Base-by-base conservation (phyloP, 148 eudicot genomes). In the Chenopodium suecicum region DNA sequence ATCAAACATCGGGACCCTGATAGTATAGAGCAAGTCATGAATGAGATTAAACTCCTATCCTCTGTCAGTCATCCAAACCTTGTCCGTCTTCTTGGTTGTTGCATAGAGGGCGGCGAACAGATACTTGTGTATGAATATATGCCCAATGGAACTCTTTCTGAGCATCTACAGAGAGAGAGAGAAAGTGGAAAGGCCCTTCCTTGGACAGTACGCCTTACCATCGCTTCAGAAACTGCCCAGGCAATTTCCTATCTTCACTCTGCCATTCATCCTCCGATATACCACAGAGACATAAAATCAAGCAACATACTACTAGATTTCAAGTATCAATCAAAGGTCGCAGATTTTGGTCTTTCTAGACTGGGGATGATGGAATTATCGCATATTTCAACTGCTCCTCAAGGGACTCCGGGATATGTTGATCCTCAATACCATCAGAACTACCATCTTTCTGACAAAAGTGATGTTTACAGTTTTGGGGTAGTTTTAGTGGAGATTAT, bases 391-490 rank as follows among this genome's bases (percentile, higher is more conserved):
- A 93, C 97, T 25, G 97, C 97, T 22, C 97, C 97, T 29, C 97
- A 93, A 62, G 97, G 97, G 56, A 93, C 97, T 11, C 97, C 97
- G 0, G 97, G 97, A 73, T 93, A 93, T 41, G 91, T 93, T 8
- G 97, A 93, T 80, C 97, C 97, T 66, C 92, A 91, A 46, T 93
- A 93, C 82, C 94, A 93, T 78, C 94, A 91, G 74, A 91, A 91
- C 82, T 93, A 84, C 87, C 94, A 93, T 87, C 92, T 93, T 34
- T 93, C 97, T 29, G 94, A 93, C 83, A 93, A 90, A 78, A 93
- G 97, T 75, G 97, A 93, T 82, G 97, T 93, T 27, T 93, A 93
- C 89, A 93, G 97, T 81, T 91, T 93, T 25, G 97, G 97, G 52
- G 97, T 93, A 25, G 94, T 93, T 78, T 88, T 93, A 23, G 93